Evolutionary conservation across 768 basidiomycete genomes (phyloP).

Genomic region (Collybiopsis luxurians): DNA sequence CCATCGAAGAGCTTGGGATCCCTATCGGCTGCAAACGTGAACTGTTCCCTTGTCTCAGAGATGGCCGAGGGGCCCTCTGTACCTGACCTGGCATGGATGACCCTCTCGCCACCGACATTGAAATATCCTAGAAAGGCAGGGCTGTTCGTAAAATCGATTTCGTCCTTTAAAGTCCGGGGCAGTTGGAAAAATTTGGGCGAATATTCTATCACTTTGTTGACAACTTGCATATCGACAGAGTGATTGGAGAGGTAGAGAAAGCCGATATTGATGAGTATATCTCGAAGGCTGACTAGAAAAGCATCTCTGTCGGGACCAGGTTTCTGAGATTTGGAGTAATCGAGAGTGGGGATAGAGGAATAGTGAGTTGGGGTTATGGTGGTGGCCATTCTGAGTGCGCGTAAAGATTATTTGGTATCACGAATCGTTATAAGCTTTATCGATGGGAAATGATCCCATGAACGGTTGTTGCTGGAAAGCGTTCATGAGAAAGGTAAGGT

Average conservation of each 20-base stretch:
- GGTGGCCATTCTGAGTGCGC: background rate
- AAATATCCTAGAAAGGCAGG: constrained; percentile 56
- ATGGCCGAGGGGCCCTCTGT: constrained; percentile 44
- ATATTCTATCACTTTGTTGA: constrained; percentile 38
- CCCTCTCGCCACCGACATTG: constrained; percentile 30
- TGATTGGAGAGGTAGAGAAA: constrained; percentile 53
- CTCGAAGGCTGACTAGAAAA: constrained; percentile 45
- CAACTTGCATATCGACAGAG: constrained; percentile 33
- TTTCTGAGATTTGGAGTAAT: constrained; percentile 3
- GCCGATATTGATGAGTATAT: constrained; percentile 52
- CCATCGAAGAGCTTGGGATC: constrained; percentile 44
- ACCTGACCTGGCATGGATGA: constrained; percentile 45
- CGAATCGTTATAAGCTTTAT: background rate
- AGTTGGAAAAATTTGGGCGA: constrained; percentile 49
- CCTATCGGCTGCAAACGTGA: constrained; percentile 31
- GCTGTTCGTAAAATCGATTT: constrained; percentile 45
- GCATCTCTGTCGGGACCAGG: constrained; percentile 22
- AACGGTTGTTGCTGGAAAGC: background rate
- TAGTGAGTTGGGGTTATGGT: background rate
- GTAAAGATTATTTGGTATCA: background rate
- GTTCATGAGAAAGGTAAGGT: background rate
- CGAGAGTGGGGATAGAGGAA: constrained; percentile 8
- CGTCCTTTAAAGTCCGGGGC: constrained; percentile 41
- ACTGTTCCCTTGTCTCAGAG: constrained; percentile 54
- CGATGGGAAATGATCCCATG: constrained; percentile 1